Percentiles rank a stretch among this genome's conserved stretches.
Evolutionary conservation across 139 green algal species (phyloP).

Genomic region (Tetradesmus obliquus): DNA sequence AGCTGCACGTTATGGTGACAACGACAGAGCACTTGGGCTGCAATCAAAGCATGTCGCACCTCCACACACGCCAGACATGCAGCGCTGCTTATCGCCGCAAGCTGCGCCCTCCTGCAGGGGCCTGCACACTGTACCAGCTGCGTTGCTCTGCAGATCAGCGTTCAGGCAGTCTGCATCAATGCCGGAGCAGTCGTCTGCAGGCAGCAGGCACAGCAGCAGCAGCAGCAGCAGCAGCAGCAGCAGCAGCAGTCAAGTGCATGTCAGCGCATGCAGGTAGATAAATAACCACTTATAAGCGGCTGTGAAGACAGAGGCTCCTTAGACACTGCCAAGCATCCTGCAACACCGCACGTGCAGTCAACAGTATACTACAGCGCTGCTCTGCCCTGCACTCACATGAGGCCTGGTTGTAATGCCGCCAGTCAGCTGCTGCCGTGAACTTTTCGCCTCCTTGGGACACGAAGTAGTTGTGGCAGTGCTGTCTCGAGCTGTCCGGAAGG

Average conservation of each 20-base stretch:
- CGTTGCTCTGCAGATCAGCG: constrained; percentile 1
- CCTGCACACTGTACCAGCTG: neutral
- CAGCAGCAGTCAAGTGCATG: neutral
- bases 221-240: constrained; percentile 1
- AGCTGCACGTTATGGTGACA: neutral
- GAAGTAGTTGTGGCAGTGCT: constrained; percentile 7
- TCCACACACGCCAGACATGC: constrained; percentile 13
- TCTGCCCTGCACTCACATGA: constrained; percentile 22
- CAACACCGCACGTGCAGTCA: neutral
- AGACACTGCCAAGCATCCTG: neutral
- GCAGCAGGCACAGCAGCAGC: neutral
- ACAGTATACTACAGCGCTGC: neutral
- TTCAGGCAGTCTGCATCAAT: constrained; percentile 25
- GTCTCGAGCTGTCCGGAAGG: neutral
- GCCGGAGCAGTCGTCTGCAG: constrained; percentile 41
- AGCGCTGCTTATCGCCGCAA: neutral
- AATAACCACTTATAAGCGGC: neutral
- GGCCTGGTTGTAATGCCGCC: neutral
- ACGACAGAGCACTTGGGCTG: neutral
- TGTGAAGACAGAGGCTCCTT: neutral
- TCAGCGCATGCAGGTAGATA: neutral
- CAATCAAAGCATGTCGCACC: neutral
- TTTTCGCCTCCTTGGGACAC: neutral
- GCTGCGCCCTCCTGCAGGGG: neutral
- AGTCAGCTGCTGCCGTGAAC: constrained; percentile 29